phyloP scores from a whole-genome alignment of 768 basidiomycete genomes.

The Myochromella boudieri region DNA sequence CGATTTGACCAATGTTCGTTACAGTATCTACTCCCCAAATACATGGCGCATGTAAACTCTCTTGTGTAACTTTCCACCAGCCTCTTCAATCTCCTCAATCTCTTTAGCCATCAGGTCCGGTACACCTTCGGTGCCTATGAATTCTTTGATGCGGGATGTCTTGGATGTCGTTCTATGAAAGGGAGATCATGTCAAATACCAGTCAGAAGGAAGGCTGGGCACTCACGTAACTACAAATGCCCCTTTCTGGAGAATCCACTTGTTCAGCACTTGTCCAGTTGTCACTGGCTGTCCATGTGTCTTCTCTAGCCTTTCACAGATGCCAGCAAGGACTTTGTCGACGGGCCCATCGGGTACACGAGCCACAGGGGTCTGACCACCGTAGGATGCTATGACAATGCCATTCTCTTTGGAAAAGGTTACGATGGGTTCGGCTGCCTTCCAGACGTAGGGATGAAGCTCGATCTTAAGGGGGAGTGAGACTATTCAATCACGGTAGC shows the following conservation, averaged over 20 bases:
- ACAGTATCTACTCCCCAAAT: too few species aligned
- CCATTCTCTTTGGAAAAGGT: slow-evolving; percentile 53
- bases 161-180: slow-evolving; percentile 46
- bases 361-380: slow-evolving; percentile 48
- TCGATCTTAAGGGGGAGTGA: slow-evolving; percentile 49
- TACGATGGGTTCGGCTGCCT: slow-evolving; percentile 54
- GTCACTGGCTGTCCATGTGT: slow-evolving; percentile 41
- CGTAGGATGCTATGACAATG: slow-evolving; percentile 68
- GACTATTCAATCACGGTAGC: too few species aligned
- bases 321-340: slow-evolving; percentile 49
- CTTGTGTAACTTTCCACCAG: slow-evolving; percentile 47
- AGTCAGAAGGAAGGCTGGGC: neutral
- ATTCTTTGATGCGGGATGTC: slow-evolving; percentile 44
- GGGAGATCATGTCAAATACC: slow-evolving; percentile 1
- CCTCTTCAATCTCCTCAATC: slow-evolving; percentile 59
- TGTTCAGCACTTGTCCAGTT: slow-evolving; percentile 62
- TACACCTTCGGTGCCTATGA: slow-evolving; percentile 35
- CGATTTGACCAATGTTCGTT: too few species aligned
- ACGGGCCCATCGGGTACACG: slow-evolving; percentile 56
- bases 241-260: slow-evolving; percentile 67
- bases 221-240: slow-evolving; percentile 66
- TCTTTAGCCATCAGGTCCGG: slow-evolving; percentile 61
- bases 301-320: slow-evolving; percentile 50
- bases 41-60: slow-evolving; percentile 39
- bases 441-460: slow-evolving; percentile 72